Base-by-base conservation (phyloP, 2,329 filamentous ascomycete species). In the Hortaea sp. region DNA sequence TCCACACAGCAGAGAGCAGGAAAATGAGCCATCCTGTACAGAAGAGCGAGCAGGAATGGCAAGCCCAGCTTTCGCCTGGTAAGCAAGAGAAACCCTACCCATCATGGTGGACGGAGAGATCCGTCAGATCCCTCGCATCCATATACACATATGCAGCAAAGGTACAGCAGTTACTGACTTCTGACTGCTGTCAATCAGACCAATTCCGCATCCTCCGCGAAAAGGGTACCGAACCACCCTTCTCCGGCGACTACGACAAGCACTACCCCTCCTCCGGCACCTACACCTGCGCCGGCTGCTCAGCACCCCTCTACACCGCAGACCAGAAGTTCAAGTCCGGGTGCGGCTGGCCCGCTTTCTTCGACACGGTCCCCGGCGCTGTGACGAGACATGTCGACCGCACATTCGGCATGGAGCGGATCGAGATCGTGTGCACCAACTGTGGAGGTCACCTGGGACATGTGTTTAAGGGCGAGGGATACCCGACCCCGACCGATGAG, bases 271-370 rank as follows among this genome's bases (percentile, higher is more conserved):
- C 75, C 0, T 63, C 76, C 5, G 94, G 92, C 47, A 78, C 88
- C 45, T 98, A 97, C 71, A 81, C 76, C 40, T 98, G 92, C 68
- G 86, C 85, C 12, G 92, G 79, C 44, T 98, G 92, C 74, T 67
- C 82, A 29, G 78, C 88, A 6, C 89, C 92, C 5, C 79, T 98
- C 12, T 98, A 98, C 78, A 90, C 82, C 66, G 89, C 92, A 29
- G 77, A 77, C 52, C 89, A 95, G 69, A 98, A 98, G 68, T 98
- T 98, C 77, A 86, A 86, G 67, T 94, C 86, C 12, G 88, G 88
- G 38, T 98, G 92, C 68, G 92, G 92, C 50, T 98, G 92, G 92
- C 92, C 92, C 0, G 92, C 92, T 9, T 98, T 97, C 69, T 98
- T 90, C 64, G 92, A 98, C 68, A 90, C 84, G 54, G 79, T 98